Evolutionary conservation across 495 filamentous ascomycete species (phyloP).

Genomic region (Geopyxis carbonaria): DNA sequence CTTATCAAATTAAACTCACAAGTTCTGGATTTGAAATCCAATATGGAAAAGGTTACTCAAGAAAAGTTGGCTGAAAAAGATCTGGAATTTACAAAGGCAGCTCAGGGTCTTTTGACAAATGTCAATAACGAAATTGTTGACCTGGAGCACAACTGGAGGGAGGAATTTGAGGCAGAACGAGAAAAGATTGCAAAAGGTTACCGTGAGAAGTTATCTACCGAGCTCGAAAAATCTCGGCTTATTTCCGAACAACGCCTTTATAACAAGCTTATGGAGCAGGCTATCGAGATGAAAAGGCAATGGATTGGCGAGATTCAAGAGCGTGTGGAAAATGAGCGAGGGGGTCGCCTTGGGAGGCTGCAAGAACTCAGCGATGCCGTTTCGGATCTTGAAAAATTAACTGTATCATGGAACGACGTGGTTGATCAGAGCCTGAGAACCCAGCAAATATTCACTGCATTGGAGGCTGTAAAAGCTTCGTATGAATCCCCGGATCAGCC

Average conservation of each 20-base stretch:
- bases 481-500: conserved; percentile 57
- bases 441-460: conserved; percentile 84
- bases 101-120: conserved; percentile 55
- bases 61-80: conserved; percentile 46
- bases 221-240: conserved; percentile 54
- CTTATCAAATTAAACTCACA: conserved; percentile 57
- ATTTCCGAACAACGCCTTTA: conserved; percentile 61
- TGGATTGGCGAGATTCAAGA: conserved; percentile 62
- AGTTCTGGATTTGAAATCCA: conserved; percentile 52
- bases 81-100: conserved; percentile 59
- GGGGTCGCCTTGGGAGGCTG: conserved; percentile 71
- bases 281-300: conserved; percentile 64
- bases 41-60: conserved; percentile 52
- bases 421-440: conserved; percentile 80
- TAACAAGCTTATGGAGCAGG: conserved; percentile 82
- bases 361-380: conserved; percentile 60
- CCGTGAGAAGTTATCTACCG: conserved; percentile 57
- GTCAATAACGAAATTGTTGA: conserved; percentile 52
- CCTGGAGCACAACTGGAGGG: conserved; percentile 62
- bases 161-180: conserved; percentile 80
- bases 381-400: conserved; percentile 66
- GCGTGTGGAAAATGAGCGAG: conserved; percentile 74
- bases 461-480: conserved; percentile 74
- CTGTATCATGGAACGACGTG: conserved; percentile 66
- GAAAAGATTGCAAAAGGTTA: conserved; percentile 57